Conservation (phyloP, 108 stramenopile species). For the Nannochloropsis oceanica region DNA sequence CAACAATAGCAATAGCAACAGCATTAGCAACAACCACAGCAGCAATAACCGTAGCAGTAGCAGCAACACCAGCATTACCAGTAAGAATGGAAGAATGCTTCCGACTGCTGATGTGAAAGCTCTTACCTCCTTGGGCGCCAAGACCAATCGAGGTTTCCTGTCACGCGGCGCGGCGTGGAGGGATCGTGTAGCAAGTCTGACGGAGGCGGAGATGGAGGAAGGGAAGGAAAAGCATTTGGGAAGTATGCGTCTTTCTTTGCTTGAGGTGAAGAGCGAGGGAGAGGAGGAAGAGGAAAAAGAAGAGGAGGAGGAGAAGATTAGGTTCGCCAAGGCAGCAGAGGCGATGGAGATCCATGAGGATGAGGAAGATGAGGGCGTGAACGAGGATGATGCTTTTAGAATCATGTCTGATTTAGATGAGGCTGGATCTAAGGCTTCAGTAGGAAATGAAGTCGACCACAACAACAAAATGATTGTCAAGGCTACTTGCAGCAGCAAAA, state of each 20-base stretch:
- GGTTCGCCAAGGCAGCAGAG: background rate
- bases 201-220: background rate
- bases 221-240: background rate
- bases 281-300: background rate
- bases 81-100: too few species aligned
- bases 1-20: too few species aligned
- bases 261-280: too few species aligned
- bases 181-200: background rate
- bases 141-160: background rate
- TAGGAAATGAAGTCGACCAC: background rate
- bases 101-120: too few species aligned
- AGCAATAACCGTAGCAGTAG: too few species aligned
- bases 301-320: background rate
- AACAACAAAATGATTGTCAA: background rate
- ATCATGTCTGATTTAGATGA: background rate
- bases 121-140: background rate
- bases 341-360: background rate
- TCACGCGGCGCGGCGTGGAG: background rate
- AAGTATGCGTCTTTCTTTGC: too few species aligned
- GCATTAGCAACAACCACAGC: too few species aligned
- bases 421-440: background rate
- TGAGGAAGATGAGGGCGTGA: background rate
- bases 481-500: background rate
- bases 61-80: too few species aligned
- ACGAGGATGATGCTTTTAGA: background rate